Conservation (phyloP, 139 green algal species). For the Parachlorella kessleri region DNA sequence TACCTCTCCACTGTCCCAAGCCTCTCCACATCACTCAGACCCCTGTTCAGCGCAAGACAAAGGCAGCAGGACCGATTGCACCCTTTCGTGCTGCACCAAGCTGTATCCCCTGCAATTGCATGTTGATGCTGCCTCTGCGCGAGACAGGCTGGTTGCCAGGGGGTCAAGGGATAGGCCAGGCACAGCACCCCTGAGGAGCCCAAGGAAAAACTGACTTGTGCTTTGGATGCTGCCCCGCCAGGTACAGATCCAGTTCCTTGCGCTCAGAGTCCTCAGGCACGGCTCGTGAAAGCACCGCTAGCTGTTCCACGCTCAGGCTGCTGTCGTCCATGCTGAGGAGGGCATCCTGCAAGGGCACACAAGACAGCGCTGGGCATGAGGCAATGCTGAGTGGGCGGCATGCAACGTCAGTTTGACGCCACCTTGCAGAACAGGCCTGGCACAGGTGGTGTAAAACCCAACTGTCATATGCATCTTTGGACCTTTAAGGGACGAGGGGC, state of each 20-base stretch:
- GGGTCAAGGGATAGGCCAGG: background rate
- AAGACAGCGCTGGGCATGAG: background rate
- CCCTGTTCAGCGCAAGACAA: too few species aligned
- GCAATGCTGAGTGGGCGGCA: background rate
- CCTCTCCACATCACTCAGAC: slow-evolving; percentile 45
- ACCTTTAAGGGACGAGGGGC: too few species aligned
- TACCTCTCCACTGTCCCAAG: slow-evolving; percentile 83
- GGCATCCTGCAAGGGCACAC: slow-evolving; percentile 28
- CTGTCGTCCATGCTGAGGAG: slow-evolving; percentile 69
- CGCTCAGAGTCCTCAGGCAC: slow-evolving; percentile 68
- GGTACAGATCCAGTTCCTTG: slow-evolving; percentile 59
- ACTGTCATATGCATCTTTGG: too few species aligned
- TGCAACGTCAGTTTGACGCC: background rate
- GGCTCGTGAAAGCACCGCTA: slow-evolving; percentile 58
- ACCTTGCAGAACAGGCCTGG: too few species aligned
- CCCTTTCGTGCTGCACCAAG: too few species aligned
- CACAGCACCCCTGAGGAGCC: background rate
- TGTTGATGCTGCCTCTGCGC: too few species aligned
- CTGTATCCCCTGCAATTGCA: too few species aligned
- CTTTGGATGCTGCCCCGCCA: slow-evolving; percentile 58
- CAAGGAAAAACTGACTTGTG: slow-evolving; percentile 37
- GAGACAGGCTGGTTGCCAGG: background rate
- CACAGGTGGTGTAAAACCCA: too few species aligned
- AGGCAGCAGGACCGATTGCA: too few species aligned
- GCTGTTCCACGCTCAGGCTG: slow-evolving; percentile 65